phyloP scores from a whole-genome alignment of 2,329 filamentous ascomycete species.

The Claviceps humidiphila region DNA sequence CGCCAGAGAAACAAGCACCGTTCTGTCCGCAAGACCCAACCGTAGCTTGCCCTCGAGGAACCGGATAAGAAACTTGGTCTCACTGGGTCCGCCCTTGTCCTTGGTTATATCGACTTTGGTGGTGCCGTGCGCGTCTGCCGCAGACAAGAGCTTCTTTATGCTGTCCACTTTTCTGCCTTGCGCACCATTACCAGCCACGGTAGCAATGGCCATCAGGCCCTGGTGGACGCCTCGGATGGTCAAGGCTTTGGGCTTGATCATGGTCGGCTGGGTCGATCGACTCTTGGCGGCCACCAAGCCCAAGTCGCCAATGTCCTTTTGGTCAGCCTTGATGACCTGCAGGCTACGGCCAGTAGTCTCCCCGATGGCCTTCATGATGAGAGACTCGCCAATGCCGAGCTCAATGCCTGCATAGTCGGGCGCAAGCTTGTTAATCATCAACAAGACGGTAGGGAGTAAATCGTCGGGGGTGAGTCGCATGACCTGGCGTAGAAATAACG shows the following conservation, averaged over 20 bases:
- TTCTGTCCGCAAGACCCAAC: constrained; percentile 82
- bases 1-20: constrained; percentile 76
- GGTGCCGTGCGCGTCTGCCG: constrained; percentile 61
- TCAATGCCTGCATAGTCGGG: constrained; percentile 95
- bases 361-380: constrained; percentile 98
- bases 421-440: constrained; percentile 97
- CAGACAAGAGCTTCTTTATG: constrained; percentile 93
- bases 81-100: constrained; percentile 85
- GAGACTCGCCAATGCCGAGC: constrained; percentile 91
- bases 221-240: constrained; percentile 80
- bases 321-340: constrained; percentile 83
- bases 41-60: constrained; percentile 91
- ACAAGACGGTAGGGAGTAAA: constrained; percentile 71
- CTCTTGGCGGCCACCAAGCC: constrained; percentile 93
- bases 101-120: constrained; percentile 82
- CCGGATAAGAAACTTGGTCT: constrained; percentile 86
- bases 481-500: constrained; percentile 87
- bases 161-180: constrained; percentile 83
- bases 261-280: constrained; percentile 85
- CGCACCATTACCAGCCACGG: constrained; percentile 70
- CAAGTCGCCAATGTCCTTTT: constrained; percentile 91
- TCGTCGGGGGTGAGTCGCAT: constrained; percentile 79
- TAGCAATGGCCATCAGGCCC: constrained; percentile 78
- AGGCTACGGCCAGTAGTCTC: constrained; percentile 84
- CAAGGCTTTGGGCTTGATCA: constrained; percentile 93